Percentiles rank a stretch among this genome's conserved stretches.
phyloP scores from a whole-genome alignment of 1,284 basidiomycete species.

The Ceratobasidium sp. region DNA sequence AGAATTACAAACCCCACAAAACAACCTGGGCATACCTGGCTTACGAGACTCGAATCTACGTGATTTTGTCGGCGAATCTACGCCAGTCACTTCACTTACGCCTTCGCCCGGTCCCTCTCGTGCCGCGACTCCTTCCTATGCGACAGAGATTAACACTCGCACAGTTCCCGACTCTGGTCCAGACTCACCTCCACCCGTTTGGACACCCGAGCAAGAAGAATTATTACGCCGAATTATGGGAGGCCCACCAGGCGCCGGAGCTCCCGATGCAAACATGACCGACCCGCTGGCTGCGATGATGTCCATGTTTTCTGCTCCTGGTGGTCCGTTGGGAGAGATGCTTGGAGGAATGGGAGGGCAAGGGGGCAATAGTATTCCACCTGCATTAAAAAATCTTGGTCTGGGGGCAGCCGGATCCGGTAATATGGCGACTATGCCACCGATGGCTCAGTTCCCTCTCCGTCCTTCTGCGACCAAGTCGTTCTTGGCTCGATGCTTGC shows the following conservation, averaged over 20 bases:
- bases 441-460: constrained; percentile 41
- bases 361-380: constrained; percentile 7
- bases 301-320: constrained; percentile 31
- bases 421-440: background rate
- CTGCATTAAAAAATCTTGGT: constrained; percentile 29
- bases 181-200: constrained; percentile 28
- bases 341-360: background rate
- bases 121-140: constrained; percentile 43
- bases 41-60: constrained; percentile 49
- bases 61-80: constrained; percentile 70
- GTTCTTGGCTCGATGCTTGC: constrained; percentile 64
- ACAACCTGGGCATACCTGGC: constrained; percentile 55
- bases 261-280: background rate
- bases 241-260: constrained; percentile 13
- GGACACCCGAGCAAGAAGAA: constrained; percentile 30
- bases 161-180: constrained; percentile 42
- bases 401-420: background rate
- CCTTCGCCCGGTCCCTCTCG: constrained; percentile 50
- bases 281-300: constrained; percentile 32
- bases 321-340: constrained; percentile 30
- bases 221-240: constrained; percentile 31
- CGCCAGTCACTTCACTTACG: constrained; percentile 53
- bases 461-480: constrained; percentile 51
- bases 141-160: constrained; percentile 40
- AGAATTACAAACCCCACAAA: background rate